Evolutionary conservation across 768 basidiomycete species (phyloP), one percentile per base, ranked within the genome.

Genomic region (Sistotremastrum suecicum): DNA sequence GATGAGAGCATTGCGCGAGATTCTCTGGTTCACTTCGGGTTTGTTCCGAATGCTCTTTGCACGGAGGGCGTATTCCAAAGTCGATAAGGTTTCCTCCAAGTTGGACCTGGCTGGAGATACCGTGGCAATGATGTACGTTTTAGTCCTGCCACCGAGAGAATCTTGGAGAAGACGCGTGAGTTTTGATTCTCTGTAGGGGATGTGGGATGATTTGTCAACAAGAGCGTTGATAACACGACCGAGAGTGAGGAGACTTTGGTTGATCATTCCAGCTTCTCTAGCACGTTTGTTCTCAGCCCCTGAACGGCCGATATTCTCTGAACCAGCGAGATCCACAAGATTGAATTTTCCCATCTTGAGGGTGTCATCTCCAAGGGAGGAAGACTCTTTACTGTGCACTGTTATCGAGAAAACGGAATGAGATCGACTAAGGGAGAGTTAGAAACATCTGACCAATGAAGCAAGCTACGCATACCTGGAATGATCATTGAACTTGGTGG

Each of bases 361-460:
- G 5, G 95, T 67, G 58, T 98, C 92, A 51, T 97, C 89, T 2
- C 86, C 86, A 35, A 77, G 67, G 7, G 71, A 60, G 1, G 78
- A 76, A 1, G 75, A 74, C 58, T 95, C 91, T 55, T 92, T 97
- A 51, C 79, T 76, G 56, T 95, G 89, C 0, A 99, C 83, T 0
- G 88, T 90, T 54, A 99, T 78, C n/a, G 89, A 86, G 62, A 99
- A 97, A 10, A 99, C 83, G 1, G 92, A 95, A 59, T 99, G 95
- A 0, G 95, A 98, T 9, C 95, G 90, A 63, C 91, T 71, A 30
- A 4, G 12, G 34, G 39, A 39, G 4, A 8, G 28, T 8, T 30
- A 45, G 46, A 33, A 40, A 7, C n/a, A 12, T 41, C 20, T 33
- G 11, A 34, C 6, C 11, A 5, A 4, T 42, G 10, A 31, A 20